Evolutionary conservation across 2,329 filamentous ascomycete genomes (phyloP).

Genomic region (Scopulariopsis brevicaulis): DNA sequence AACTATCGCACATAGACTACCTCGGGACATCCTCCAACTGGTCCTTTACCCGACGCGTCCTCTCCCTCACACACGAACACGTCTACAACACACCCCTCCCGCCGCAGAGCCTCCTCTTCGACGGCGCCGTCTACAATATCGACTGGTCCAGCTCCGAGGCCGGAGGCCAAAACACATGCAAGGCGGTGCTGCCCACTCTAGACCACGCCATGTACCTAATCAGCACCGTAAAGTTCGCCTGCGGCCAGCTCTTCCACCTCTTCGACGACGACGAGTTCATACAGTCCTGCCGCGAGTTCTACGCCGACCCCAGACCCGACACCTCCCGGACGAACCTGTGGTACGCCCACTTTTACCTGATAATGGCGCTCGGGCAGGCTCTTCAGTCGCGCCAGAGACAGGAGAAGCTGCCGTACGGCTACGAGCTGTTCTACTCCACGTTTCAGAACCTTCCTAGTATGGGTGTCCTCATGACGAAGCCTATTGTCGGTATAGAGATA

Average conservation of each 20-base stretch:
- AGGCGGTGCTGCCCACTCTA: slow-evolving; percentile 26
- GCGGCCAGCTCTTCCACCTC: slow-evolving; percentile 39
- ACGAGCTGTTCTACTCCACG: slow-evolving; percentile 31
- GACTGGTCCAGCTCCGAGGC: slow-evolving; percentile 29
- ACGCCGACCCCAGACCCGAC: slow-evolving; percentile 11
- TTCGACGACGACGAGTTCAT: slow-evolving; percentile 42
- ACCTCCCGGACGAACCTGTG: slow-evolving; percentile 21
- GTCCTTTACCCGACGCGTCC: slow-evolving; percentile 37
- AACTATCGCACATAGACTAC: slow-evolving; percentile 24
- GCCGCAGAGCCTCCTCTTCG: slow-evolving; percentile 31
- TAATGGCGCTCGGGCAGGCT: slow-evolving; percentile 43
- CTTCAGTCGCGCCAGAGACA: slow-evolving; percentile 28
- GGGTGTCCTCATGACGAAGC: slow-evolving; percentile 25
- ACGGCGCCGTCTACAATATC: slow-evolving; percentile 38
- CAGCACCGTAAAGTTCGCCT: slow-evolving; percentile 45
- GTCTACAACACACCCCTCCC: slow-evolving; percentile 29
- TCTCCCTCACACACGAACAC: slow-evolving; percentile 35
- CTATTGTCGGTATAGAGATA: slow-evolving; percentile 34
- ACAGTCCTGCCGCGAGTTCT: slow-evolving; percentile 15
- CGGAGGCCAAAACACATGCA: background rate
- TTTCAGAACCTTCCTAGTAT: slow-evolving; percentile 30
- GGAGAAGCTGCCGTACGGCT: slow-evolving; percentile 28
- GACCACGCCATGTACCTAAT: slow-evolving; percentile 41
- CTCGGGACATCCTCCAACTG: slow-evolving; percentile 45
- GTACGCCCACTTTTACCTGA: slow-evolving; percentile 40